Evolutionary conservation across 2,329 filamentous ascomycete species (phyloP).

Genomic region (Talaromyces sp.): DNA sequence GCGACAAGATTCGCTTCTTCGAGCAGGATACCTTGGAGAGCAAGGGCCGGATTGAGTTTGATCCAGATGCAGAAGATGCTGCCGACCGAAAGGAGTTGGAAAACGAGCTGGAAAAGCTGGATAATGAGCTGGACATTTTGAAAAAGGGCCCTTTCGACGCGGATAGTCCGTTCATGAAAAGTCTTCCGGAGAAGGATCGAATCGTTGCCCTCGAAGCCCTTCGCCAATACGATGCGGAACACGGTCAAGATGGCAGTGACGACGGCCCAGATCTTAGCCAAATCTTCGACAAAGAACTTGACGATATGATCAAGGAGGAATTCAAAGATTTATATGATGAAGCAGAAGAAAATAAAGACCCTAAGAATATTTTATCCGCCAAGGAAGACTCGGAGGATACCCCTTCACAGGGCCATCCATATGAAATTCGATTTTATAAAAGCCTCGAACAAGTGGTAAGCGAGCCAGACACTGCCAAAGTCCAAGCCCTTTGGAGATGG

Average conservation of each 20-base stretch:
- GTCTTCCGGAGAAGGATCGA: slow-evolving; percentile 37
- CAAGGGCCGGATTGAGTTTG: slow-evolving; percentile 30
- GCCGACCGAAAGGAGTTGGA: slow-evolving; percentile 33
- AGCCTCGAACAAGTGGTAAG: slow-evolving; percentile 29
- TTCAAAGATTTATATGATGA: slow-evolving; percentile 32
- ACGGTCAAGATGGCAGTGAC: slow-evolving; percentile 19
- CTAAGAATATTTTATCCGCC: slow-evolving; percentile 17
- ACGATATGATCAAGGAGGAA: slow-evolving; percentile 34
- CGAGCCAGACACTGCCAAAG: slow-evolving; percentile 22
- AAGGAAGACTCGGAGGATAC: slow-evolving; percentile 26
- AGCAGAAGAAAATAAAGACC: slow-evolving; percentile 31
- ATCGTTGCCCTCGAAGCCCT: slow-evolving; percentile 39
- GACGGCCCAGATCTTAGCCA: slow-evolving; percentile 26
- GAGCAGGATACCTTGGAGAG: slow-evolving; percentile 36
- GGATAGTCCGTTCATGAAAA: slow-evolving; percentile 39
- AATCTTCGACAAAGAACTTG: slow-evolving; percentile 38
- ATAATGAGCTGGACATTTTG: slow-evolving; percentile 35
- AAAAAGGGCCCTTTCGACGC: slow-evolving; percentile 39
- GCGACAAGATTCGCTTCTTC: slow-evolving; percentile 39
- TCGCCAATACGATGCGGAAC: slow-evolving; percentile 34
- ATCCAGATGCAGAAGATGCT: slow-evolving; percentile 35
- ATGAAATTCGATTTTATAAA: slow-evolving; percentile 36
- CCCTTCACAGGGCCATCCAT: slow-evolving; percentile 32
- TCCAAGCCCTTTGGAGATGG: slow-evolving; percentile 44
- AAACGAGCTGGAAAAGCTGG: slow-evolving; percentile 33